A percentile compares a stretch with the other conserved stretches of the same genome.
These are phyloP conservation scores for Backusella tarrabulga DNA, from an alignment of 192 early-diverging fungal genomes.

Conservation along the genomic window DNA sequence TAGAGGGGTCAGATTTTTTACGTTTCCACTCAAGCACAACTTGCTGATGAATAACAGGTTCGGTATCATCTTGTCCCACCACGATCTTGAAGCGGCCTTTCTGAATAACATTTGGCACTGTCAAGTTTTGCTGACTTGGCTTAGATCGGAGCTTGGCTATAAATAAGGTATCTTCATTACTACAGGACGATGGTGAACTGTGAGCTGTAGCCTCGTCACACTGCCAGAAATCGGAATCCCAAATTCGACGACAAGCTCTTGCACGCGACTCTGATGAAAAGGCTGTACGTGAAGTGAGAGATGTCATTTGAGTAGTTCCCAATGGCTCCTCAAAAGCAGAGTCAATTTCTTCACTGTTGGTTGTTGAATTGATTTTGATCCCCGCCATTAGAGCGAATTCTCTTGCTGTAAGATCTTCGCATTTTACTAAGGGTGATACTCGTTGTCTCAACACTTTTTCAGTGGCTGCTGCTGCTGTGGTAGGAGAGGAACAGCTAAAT, in stretches of 20 bases:
- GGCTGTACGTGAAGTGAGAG: neutral
- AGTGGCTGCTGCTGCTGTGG: slow-evolving; percentile 16
- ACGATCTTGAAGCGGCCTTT: slow-evolving; percentile 31
- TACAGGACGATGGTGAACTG: neutral
- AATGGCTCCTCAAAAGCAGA: neutral
- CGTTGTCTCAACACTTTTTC: slow-evolving; percentile 22
- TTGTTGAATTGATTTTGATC: slow-evolving; percentile 19
- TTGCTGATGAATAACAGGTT: slow-evolving; percentile 7
- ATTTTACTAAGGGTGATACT: slow-evolving; percentile 7
- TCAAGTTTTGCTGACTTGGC: neutral
- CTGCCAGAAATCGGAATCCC: slow-evolving; percentile 15
- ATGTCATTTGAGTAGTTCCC: slow-evolving; percentile 9
- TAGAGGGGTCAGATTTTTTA: slow-evolving; percentile 15
- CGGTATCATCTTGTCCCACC: slow-evolving; percentile 14
- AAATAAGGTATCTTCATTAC: slow-evolving; percentile 18
- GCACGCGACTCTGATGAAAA: slow-evolving; percentile 6
- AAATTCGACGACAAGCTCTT: slow-evolving; percentile 13
- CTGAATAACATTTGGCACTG: slow-evolving; percentile 11
- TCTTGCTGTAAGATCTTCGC: slow-evolving; percentile 34
- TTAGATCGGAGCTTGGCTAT: slow-evolving; percentile 3
- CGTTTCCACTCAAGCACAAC: slow-evolving; percentile 27
- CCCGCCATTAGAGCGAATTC: slow-evolving; percentile 37
- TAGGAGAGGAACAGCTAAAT: slow-evolving; percentile 2
- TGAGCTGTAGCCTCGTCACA: neutral
- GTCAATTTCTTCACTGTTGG: neutral